phyloP scores from a whole-genome alignment of 1,284 basidiomycete genomes.

The Cryptococcus hybrid region DNA sequence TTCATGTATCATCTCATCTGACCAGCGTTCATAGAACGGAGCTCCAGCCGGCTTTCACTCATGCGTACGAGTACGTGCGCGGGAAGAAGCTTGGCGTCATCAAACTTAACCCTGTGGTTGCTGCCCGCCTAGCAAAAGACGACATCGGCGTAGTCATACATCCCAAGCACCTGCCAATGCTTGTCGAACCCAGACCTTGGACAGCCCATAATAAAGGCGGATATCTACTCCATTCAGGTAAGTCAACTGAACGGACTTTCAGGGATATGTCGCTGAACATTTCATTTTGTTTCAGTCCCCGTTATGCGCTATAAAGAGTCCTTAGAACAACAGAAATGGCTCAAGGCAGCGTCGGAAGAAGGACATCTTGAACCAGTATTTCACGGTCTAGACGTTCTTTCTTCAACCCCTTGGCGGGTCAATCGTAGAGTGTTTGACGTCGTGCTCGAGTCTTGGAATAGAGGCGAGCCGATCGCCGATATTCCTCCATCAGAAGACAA shows the following conservation, averaged over 20 bases:
- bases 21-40: neutral
- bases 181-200: constrained; percentile 90
- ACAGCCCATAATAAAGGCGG: constrained; percentile 73
- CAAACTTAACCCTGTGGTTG: constrained; percentile 77
- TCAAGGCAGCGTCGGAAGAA: constrained; percentile 69
- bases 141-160: constrained; percentile 73
- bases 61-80: constrained; percentile 89
- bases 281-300: constrained; percentile 52
- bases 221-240: constrained; percentile 75
- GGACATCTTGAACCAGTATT: constrained; percentile 83
- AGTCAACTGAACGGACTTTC: constrained; percentile 26
- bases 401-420: constrained; percentile 87
- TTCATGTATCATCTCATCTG: neutral
- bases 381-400: constrained; percentile 85
- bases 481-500: constrained; percentile 62
- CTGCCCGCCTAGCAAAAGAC: constrained; percentile 76
- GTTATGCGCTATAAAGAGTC: constrained; percentile 95
- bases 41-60: constrained; percentile 83
- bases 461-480: constrained; percentile 68
- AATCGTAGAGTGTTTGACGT: constrained; percentile 74
- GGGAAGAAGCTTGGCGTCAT: constrained; percentile 91
- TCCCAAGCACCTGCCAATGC: constrained; percentile 94
- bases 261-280: neutral
- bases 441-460: constrained; percentile 79
- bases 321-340: constrained; percentile 78